Evolutionary conservation across 306 rosid genomes (phyloP).

Genomic region (Astragalus glycyphyllos): DNA sequence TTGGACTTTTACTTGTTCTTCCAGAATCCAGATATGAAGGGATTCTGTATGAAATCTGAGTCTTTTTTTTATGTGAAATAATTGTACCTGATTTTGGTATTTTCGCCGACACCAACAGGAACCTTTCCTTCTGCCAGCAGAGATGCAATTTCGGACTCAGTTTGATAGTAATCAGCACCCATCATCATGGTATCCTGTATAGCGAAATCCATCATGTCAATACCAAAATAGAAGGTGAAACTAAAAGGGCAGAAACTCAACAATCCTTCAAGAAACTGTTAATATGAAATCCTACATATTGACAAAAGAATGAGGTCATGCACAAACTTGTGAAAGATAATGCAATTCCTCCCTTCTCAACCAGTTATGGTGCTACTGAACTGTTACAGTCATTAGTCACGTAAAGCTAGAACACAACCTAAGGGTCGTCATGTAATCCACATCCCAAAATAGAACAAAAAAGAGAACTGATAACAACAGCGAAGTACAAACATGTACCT

Average conservation of each 20-base stretch:
- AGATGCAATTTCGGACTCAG: constrained; percentile 87
- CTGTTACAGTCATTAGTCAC: not conserved
- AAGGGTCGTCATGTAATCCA: not conserved
- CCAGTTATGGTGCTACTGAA: not conserved
- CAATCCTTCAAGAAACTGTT: not conserved
- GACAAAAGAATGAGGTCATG: not conserved
- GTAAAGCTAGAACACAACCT: not conserved
- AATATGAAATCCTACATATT: not conserved
- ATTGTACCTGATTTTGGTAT: constrained; percentile 85
- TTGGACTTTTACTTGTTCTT: not conserved
- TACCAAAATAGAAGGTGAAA: too few relatives aligned
- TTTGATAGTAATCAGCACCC: constrained; percentile 99
- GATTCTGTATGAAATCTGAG: not conserved
- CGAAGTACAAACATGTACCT: constrained; percentile 53
- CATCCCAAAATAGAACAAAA: not conserved
- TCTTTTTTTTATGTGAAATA: constrained; percentile 30
- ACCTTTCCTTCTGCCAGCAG: constrained; percentile 81
- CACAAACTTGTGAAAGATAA: not conserved
- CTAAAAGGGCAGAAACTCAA: not conserved
- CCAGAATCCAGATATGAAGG: not conserved
- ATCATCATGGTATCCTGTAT: constrained; percentile 97
- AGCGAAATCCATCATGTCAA: constrained; percentile 37
- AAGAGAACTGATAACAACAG: not conserved
- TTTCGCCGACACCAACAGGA: constrained; percentile 96
- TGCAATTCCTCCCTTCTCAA: constrained; percentile 1